Percentiles rank a stretch among this genome's conserved stretches.
These are phyloP conservation scores for Vitis hybrid DNA, from an alignment of 177 flowering plant genomes.

Conservation along the genomic window DNA sequence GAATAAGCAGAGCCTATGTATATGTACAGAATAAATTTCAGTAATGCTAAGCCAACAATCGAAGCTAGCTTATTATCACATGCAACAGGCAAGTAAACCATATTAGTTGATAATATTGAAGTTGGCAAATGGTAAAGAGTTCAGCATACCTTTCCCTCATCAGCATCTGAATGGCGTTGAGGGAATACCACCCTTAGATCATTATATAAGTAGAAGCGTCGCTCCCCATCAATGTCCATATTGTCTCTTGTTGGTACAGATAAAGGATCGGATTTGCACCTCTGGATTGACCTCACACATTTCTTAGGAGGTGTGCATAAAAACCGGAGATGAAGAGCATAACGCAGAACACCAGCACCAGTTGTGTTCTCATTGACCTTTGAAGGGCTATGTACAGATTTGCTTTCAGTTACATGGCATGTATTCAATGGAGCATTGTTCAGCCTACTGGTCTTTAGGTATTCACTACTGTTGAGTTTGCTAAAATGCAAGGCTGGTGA, in stretches of 20 bases:
- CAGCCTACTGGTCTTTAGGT: slow-evolving; percentile 4
- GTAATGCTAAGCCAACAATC: too few species aligned
- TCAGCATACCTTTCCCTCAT: slow-evolving; percentile 87
- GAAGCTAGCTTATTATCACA: too few species aligned
- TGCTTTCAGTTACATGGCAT: slow-evolving; percentile 26
- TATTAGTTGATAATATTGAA: neutral
- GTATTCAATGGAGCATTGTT: slow-evolving; percentile 5
- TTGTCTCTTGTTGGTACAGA: slow-evolving; percentile 34
- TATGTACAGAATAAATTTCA: too few species aligned
- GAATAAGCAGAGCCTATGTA: too few species aligned
- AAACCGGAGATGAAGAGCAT: slow-evolving; percentile 93
- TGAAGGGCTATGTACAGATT: slow-evolving; percentile 36
- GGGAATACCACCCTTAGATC: slow-evolving; percentile 92
- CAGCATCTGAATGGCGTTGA: slow-evolving; percentile 92
- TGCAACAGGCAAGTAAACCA: too few species aligned
- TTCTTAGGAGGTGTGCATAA: slow-evolving; percentile 64
- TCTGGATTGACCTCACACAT: slow-evolving; percentile 50
- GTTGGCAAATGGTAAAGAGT: neutral
- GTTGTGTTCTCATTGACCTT: slow-evolving; percentile 49
- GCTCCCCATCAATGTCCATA: slow-evolving; percentile 40
- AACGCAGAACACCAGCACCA: slow-evolving; percentile 74
- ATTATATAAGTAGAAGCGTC: slow-evolving; percentile 82
- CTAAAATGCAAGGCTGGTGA: neutral
- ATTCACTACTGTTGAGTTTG: slow-evolving; percentile 1
- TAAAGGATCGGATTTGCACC: slow-evolving; percentile 64